Evolutionary conservation across 371 early-diverging fungal genomes (phyloP).

Genomic region (Batrachochytrium dendrobatidis): DNA sequence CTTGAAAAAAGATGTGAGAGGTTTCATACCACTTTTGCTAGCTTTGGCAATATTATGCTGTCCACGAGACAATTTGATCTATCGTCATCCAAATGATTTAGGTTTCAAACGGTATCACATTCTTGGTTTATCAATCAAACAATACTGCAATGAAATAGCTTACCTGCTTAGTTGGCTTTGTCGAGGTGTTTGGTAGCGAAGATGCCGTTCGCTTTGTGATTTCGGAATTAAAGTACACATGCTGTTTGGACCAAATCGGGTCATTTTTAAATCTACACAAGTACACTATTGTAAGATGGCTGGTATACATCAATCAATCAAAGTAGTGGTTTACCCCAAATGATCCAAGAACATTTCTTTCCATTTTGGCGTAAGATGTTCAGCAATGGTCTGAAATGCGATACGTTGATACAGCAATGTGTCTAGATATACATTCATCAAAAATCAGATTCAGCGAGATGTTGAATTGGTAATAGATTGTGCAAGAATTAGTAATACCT

Average conservation of each 20-base stretch:
- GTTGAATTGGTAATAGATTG: too few relatives aligned
- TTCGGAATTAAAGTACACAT: background rate
- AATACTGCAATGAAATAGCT: background rate
- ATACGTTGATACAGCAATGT: background rate
- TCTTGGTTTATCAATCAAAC: background rate
- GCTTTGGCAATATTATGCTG: conserved; percentile 25
- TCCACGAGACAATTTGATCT: conserved; percentile 18
- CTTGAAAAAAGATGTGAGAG: conserved; percentile 24
- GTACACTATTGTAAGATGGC: background rate
- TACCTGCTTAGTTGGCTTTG: background rate
- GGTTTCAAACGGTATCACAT: background rate
- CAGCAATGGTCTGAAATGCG: background rate
- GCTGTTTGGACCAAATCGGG: background rate
- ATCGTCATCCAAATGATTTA: background rate
- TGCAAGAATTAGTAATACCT: too few relatives aligned
- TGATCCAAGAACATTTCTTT: background rate
- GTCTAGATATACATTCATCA: background rate
- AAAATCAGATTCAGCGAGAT: too few relatives aligned
- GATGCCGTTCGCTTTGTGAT: background rate
- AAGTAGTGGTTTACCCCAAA: background rate
- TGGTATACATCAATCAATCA: background rate
- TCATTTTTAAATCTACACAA: background rate
- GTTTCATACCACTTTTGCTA: conserved; percentile 25
- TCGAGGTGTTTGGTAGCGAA: background rate
- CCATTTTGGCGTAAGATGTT: background rate